Base-by-base conservation (phyloP, 768 basidiomycete species). In the Thelephora ganbajun region DNA sequence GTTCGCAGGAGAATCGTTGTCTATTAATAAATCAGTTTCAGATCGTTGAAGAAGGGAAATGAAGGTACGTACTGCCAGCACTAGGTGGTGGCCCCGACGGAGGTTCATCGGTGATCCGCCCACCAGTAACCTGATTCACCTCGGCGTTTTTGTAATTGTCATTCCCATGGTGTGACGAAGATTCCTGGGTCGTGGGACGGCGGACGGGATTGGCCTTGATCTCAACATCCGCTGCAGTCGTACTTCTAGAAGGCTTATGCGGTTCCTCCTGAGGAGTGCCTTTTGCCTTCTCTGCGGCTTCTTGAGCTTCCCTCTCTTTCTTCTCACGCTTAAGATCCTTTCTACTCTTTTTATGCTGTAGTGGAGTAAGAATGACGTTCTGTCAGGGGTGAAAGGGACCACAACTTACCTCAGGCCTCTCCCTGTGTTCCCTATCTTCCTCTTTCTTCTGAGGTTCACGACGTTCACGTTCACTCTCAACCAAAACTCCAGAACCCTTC, bases 401-500 rank as follows among this genome's bases (percentile, higher is more conserved):
- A 59, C 56, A 49, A 68, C 77, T 55, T 62, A 85, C 82, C 60
- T 80, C 72, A 44, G 72, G 61, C 59, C 78, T 81, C 59, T 81
- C n/a, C n/a, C n/a, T n/a, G n/a, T n/a, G n/a, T n/a, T n/a, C n/a
- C n/a, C n/a, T n/a, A n/a, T n/a, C n/a, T n/a, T n/a, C 77, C 67
- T 90, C 86, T 56, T 73, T 72, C 65, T 73, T 71, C 51, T 87
- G 65, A 54, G 79, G 72, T 63, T 83, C 84, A 53, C 73, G 71
- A 70, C 88, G 77, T 62, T 79, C 76, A 52, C 83, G 73, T n/a
- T n/a, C n/a, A n/a, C n/a, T n/a, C n/a, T n/a, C n/a, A n/a, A n/a
- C n/a, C n/a, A n/a, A n/a, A n/a, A 66, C 89, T 87, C 45, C 70
- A n/a, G n/a, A n/a, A n/a, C n/a, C n/a, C n/a, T n/a, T n/a, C n/a